Evolutionary conservation across 2,329 filamentous ascomycete species (phyloP).

Genomic region (Atkinsonella hypoxylon): DNA sequence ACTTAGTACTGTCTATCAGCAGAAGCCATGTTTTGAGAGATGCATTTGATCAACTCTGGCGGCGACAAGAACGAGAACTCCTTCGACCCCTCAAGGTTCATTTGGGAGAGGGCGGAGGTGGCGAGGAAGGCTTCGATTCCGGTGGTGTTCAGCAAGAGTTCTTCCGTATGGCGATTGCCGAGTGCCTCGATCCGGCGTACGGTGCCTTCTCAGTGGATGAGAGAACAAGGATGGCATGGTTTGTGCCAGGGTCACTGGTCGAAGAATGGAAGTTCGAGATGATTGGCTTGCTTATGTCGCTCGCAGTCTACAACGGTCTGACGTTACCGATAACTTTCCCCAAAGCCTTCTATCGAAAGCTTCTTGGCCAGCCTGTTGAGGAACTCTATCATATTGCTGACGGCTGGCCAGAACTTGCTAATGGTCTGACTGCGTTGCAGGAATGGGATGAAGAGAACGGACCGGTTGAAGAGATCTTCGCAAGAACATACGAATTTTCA

Average conservation of each 20-base stretch:
- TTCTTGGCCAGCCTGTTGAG: slow-evolving; percentile 57
- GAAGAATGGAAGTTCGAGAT: slow-evolving; percentile 86
- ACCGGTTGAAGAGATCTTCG: slow-evolving; percentile 68
- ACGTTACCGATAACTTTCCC: slow-evolving; percentile 88
- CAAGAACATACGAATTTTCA: slow-evolving; percentile 79
- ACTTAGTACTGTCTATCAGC: slow-evolving; percentile 57
- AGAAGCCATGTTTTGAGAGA: slow-evolving; percentile 57
- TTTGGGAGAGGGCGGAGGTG: slow-evolving; percentile 67
- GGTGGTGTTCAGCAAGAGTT: slow-evolving; percentile 96
- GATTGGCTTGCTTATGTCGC: slow-evolving; percentile 72
- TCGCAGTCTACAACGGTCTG: slow-evolving; percentile 87
- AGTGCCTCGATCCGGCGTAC: slow-evolving; percentile 66
- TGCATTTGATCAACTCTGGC: slow-evolving; percentile 81
- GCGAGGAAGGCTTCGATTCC: slow-evolving; percentile 84
- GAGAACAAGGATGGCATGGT: slow-evolving; percentile 74
- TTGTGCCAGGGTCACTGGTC: slow-evolving; percentile 69
- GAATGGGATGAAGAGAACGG: slow-evolving; percentile 67
- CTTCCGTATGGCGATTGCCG: slow-evolving; percentile 71
- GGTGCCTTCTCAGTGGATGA: slow-evolving; percentile 72
- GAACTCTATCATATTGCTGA: slow-evolving; percentile 69
- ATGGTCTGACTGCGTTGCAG: slow-evolving; percentile 59
- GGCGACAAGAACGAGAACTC: slow-evolving; percentile 69
- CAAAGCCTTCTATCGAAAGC: slow-evolving; percentile 66
- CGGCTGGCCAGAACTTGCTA: slow-evolving; percentile 75
- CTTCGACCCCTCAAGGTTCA: slow-evolving; percentile 79